A percentile compares a stretch with the other conserved stretches of the same genome.
These are phyloP conservation scores for Carex parvula DNA, from an alignment of 176 grass and related monocot genomes.

Conservation along the genomic window DNA sequence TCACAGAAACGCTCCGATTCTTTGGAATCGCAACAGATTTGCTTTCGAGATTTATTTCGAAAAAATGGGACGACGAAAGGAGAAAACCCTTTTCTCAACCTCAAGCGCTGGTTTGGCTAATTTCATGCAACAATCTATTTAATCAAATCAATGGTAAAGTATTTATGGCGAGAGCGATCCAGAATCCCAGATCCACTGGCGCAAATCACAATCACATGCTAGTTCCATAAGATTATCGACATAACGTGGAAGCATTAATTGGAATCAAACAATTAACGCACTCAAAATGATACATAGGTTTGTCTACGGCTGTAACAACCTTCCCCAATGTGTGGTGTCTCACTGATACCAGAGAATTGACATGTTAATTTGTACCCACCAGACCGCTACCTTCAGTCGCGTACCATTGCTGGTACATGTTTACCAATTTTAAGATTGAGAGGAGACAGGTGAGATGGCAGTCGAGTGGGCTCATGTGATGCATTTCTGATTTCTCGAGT, in stretches of 20 bases:
- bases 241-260: not conserved
- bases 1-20: too few species aligned
- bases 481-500: not conserved
- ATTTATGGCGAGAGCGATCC: not conserved
- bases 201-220: not conserved
- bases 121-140: not conserved
- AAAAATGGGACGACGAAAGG: too few species aligned
- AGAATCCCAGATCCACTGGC: not conserved
- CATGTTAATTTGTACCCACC: not conserved
- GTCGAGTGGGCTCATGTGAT: constrained; percentile 19
- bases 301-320: not conserved
- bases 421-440: not conserved
- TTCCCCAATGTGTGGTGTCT: not conserved
- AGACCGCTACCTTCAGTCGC: not conserved
- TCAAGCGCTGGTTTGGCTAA: not conserved
- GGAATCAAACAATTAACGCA: not conserved
- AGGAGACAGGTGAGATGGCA: not conserved
- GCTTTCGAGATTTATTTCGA: too few species aligned
- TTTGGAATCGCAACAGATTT: too few species aligned
- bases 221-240: not conserved
- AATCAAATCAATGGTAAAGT: not conserved
- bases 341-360: not conserved
- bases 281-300: not conserved
- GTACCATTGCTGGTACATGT: not conserved
- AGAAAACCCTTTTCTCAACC: not conserved